Evolutionary conservation across 805 yeast species (phyloP).

Genomic region (Scheffersomyces lignosus): DNA sequence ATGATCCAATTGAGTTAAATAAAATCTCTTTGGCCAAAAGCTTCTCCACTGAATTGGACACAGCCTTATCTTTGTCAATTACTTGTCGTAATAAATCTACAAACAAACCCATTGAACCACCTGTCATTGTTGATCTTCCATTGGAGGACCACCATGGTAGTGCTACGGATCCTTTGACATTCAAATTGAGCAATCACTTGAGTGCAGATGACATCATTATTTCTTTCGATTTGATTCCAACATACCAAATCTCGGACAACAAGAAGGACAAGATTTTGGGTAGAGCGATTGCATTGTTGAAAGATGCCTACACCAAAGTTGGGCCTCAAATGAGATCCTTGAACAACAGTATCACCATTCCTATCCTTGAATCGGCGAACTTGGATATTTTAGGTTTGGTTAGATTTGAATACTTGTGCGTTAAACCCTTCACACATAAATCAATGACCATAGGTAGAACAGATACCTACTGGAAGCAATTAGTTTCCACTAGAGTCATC

Average conservation of each 20-base stretch:
- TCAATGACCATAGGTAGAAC: constrained; percentile 63
- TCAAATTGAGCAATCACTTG: constrained; percentile 52
- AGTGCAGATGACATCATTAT: constrained; percentile 56
- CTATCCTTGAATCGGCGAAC: constrained; percentile 70
- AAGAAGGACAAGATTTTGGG: constrained; percentile 57
- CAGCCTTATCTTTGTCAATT: constrained; percentile 77
- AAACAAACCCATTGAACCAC: constrained; percentile 45
- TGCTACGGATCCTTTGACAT: constrained; percentile 73
- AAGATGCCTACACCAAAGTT: constrained; percentile 61
- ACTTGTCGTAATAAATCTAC: constrained; percentile 34
- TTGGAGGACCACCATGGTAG: constrained; percentile 71
- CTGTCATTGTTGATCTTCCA: constrained; percentile 74
- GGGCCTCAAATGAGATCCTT: constrained; percentile 69
- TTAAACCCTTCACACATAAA: constrained; percentile 72
- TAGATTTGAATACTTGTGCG: constrained; percentile 70
- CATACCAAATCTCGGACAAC: constrained; percentile 56
- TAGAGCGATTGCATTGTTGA: constrained; percentile 76
- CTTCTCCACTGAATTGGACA: constrained; percentile 81
- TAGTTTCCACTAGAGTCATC: constrained; percentile 85
- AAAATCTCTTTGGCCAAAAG: constrained; percentile 74
- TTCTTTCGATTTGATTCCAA: constrained; percentile 86
- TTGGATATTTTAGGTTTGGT: constrained; percentile 77
- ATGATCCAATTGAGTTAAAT: constrained; percentile 65
- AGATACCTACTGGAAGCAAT: constrained; percentile 87
- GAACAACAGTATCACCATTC: constrained; percentile 64